phyloP scores from a whole-genome alignment of 1,139 yeast species.

The Suhomyces coccinellae region DNA sequence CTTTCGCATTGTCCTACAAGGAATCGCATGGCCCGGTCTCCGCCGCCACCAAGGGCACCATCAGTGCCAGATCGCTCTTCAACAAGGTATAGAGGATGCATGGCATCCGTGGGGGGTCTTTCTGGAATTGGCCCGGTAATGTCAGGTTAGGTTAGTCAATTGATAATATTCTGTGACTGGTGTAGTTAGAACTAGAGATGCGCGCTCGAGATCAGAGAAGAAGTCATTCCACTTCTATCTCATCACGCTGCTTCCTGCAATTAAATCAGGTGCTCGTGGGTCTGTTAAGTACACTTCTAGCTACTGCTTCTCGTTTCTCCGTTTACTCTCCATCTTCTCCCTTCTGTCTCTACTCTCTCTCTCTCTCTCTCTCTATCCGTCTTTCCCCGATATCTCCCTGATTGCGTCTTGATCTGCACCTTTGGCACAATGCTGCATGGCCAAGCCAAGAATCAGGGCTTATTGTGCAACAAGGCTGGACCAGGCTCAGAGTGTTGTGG shows the following conservation, averaged over 20 bases:
- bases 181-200: background rate
- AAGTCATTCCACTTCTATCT: no score
- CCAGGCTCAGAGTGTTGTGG: background rate
- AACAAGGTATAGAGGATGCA: slow-evolving; percentile 33
- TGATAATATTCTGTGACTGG: background rate
- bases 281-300: no score
- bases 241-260: no score
- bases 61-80: slow-evolving; percentile 40
- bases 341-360: background rate
- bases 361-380: background rate
- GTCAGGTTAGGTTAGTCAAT: slow-evolving; percentile 5
- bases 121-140: slow-evolving; percentile 2
- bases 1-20: slow-evolving; percentile 45
- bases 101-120: background rate
- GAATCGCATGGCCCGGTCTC: slow-evolving; percentile 29
- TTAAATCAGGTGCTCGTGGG: no score
- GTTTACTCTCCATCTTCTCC: no score
- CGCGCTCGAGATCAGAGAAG: no score
- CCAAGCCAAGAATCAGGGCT: background rate
- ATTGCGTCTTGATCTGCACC: background rate
- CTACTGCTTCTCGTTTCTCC: no score
- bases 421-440: background rate
- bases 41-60: slow-evolving; percentile 33
- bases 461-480: background rate
- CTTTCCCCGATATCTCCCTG: background rate